Conservation (phyloP, 2,329 filamentous ascomycete species). For the Claviceps sp. region DNA sequence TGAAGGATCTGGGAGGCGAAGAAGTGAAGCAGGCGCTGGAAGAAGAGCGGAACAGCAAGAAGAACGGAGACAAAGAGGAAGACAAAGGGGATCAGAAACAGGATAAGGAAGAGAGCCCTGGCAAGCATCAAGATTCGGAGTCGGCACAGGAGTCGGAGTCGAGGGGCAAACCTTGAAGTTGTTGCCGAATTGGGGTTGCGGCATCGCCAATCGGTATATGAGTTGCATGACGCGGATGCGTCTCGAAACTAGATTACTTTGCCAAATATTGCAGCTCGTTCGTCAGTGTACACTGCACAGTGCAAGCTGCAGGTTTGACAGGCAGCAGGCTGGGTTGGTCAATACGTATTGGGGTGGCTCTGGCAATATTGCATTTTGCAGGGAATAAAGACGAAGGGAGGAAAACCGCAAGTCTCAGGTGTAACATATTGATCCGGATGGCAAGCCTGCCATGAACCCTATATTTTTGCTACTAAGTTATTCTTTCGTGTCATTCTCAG, state of each 20-base stretch:
- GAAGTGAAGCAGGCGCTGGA: constrained; percentile 45
- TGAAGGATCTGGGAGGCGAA: constrained; percentile 55
- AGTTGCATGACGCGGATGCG: not conserved
- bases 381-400: too few relatives aligned
- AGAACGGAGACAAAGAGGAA: constrained; percentile 22
- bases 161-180: not conserved
- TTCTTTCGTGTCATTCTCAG: too few relatives aligned
- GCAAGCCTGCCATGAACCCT: too few relatives aligned
- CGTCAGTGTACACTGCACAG: too few relatives aligned
- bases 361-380: too few relatives aligned
- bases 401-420: too few relatives aligned
- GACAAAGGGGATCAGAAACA: constrained; percentile 26
- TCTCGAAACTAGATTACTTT: not conserved
- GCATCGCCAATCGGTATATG: not conserved
- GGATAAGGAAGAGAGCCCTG: constrained; percentile 21
- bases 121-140: constrained; percentile 17
- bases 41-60: constrained; percentile 31
- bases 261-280: too few relatives aligned
- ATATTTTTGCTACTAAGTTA: too few relatives aligned
- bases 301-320: too few relatives aligned
- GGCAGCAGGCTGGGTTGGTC: too few relatives aligned
- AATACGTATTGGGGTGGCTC: too few relatives aligned
- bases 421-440: too few relatives aligned
- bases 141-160: constrained; percentile 9
- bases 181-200: not conserved